Evolutionary conservation across 257 asterid species (phyloP).

Genomic region (Solanum corneliomulleri): DNA sequence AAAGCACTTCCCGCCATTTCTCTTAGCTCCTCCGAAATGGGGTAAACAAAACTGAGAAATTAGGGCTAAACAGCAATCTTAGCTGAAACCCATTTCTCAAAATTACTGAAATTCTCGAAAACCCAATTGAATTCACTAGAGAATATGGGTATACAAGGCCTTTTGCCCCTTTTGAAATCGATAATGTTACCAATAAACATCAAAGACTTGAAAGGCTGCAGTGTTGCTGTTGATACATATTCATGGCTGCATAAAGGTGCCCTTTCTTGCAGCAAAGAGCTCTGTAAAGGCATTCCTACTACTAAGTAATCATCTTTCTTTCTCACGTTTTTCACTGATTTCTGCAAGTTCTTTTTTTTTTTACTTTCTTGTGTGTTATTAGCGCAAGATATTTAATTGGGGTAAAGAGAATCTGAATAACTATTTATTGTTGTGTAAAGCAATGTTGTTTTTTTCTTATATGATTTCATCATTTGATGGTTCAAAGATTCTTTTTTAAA

Average conservation of each 20-base stretch:
- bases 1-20: constrained; percentile 6
- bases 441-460: not conserved
- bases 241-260: constrained; percentile 99
- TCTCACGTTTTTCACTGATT: not conserved
- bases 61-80: not conserved
- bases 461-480: not conserved
- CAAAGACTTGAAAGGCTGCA: constrained; percentile 68
- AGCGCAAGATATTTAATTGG: not conserved
- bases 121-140: not conserved
- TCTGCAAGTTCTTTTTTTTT: not conserved
- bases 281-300: constrained; percentile 85
- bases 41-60: not conserved
- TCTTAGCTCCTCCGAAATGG: not conserved
- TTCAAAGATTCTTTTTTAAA: not conserved
- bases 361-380: not conserved
- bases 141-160: constrained; percentile 77
- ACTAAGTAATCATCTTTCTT: constrained; percentile 40
- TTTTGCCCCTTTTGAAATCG: constrained; percentile 85
- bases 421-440: not conserved
- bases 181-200: constrained; percentile 76
- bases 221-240: constrained; percentile 82
- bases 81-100: not conserved
- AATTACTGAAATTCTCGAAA: not conserved
- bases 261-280: constrained; percentile 86
- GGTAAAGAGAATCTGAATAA: not conserved